A percentile compares a stretch with the other conserved stretches of the same genome.
Evolutionary conservation across 768 basidiomycete genomes (phyloP).

Genomic region (Ramaria sp.): DNA sequence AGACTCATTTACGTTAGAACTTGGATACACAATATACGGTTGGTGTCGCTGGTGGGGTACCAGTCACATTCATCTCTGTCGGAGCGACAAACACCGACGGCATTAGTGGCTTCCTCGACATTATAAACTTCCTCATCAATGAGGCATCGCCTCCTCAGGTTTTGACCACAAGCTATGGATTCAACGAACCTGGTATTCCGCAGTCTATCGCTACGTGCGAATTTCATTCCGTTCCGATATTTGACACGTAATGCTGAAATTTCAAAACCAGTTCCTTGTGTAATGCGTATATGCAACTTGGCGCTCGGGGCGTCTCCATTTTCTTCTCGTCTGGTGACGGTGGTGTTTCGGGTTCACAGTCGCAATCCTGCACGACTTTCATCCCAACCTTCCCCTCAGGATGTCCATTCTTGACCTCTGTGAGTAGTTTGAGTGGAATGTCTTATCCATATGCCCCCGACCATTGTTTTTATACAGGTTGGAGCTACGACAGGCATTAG

Average conservation of each 20-base stretch:
- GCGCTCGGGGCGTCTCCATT: constrained; percentile 9
- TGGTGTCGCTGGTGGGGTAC: constrained; percentile 21
- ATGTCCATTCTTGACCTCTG: background rate
- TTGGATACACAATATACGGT: constrained; percentile 30
- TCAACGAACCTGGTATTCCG: background rate
- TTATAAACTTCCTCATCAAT: constrained; percentile 14
- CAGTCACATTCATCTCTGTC: constrained; percentile 19
- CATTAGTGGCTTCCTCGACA: constrained; percentile 18
- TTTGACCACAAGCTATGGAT: constrained; percentile 10
- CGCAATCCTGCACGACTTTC: constrained; percentile 11
- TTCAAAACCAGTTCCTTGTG: constrained; percentile 9
- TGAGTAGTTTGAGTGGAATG: background rate
- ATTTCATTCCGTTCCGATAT: background rate
- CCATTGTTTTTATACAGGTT: background rate
- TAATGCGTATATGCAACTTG: constrained; percentile 11
- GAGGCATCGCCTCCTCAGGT: background rate
- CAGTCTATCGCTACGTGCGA: background rate
- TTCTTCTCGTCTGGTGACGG: constrained; percentile 17
- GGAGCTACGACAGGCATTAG: constrained; percentile 16
- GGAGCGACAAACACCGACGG: constrained; percentile 12
- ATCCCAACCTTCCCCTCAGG: constrained; percentile 13
- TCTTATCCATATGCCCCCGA: background rate
- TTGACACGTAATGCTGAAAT: background rate
- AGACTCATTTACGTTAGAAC: constrained; percentile 13
- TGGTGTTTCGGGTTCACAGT: constrained; percentile 12